Percentiles rank a stretch among this genome's conserved stretches.
Conservation (phyloP, 192 early-diverging fungal species). For the Linnemannia schmuckeri region DNA sequence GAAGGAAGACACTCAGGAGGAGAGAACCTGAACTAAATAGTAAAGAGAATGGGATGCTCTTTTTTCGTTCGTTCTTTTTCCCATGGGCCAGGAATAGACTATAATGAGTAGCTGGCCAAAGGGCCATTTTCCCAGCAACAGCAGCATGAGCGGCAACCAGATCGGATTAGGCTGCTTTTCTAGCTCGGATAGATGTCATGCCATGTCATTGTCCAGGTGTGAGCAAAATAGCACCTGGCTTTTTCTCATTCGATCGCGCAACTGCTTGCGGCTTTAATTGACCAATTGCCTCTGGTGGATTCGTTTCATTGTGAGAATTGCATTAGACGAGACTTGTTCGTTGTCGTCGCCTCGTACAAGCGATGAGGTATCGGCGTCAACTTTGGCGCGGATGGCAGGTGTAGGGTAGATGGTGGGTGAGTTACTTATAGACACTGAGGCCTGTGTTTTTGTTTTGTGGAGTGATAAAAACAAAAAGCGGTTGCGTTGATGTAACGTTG, state of each 20-base stretch:
- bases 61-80: background rate
- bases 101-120: background rate
- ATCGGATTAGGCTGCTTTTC: too few species aligned
- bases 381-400: background rate
- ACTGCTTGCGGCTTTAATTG: too few species aligned
- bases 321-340: background rate
- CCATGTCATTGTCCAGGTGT: too few species aligned
- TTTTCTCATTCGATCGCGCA: too few species aligned
- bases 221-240: too few species aligned
- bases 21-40: too few species aligned
- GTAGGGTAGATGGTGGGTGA: background rate
- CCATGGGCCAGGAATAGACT: constrained; percentile 1
- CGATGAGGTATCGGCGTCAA: background rate
- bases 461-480: background rate
- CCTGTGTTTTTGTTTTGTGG: background rate
- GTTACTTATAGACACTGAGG: background rate
- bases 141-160: too few species aligned
- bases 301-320: too few species aligned
- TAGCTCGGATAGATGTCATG: too few species aligned
- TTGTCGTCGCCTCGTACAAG: background rate
- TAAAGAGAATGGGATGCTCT: background rate
- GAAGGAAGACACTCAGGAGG: too few species aligned
- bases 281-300: too few species aligned
- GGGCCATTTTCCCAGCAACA: background rate
- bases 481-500: background rate